phyloP scores from a whole-genome alignment of 2,329 filamentous ascomycete genomes.

The Aureobasidium sp. region DNA sequence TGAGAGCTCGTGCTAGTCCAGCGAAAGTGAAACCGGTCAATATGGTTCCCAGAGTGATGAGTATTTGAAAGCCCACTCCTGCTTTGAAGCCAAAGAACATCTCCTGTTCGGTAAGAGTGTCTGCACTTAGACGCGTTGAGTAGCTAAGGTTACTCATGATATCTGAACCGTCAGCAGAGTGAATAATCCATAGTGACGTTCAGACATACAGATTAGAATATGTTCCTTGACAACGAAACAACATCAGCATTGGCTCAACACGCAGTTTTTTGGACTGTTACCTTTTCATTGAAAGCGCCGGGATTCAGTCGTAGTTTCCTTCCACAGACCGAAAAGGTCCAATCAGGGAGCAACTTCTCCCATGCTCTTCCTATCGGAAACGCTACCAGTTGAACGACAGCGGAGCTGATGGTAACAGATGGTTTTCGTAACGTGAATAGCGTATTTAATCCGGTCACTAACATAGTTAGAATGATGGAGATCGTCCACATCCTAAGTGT shows the following conservation, averaged over 20 bases:
- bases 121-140: neutral
- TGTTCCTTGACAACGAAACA: neutral
- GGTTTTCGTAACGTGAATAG: conserved; percentile 12
- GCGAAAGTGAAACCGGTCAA: neutral
- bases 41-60: neutral
- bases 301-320: neutral
- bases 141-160: neutral
- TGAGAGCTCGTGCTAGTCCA: neutral
- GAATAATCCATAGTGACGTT: too few relatives aligned
- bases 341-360: neutral
- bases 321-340: neutral
- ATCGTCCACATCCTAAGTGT: neutral
- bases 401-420: neutral
- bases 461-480: neutral
- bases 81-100: neutral
- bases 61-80: neutral
- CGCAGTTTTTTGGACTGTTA: neutral
- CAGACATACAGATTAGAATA: neutral
- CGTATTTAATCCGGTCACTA: neutral
- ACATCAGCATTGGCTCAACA: neutral
- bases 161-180: neutral
- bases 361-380: neutral
- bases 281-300: neutral
- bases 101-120: neutral
- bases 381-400: neutral